phyloP scores from a whole-genome alignment of 805 yeast genomes.

The Maudiozyma saulgeensis region DNA sequence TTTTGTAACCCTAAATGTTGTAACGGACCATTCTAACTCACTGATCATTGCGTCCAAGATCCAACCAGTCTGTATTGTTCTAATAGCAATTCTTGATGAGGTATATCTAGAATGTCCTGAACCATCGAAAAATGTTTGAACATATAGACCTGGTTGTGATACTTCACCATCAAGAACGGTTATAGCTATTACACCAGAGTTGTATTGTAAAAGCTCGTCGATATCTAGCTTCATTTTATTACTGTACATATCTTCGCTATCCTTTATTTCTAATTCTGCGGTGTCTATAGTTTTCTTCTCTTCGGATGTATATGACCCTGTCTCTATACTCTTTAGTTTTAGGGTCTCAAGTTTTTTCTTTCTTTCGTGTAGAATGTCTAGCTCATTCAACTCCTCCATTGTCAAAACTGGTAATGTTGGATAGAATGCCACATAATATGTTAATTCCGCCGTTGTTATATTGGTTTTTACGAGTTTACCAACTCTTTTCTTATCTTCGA shows the following conservation, averaged over 20 bases:
- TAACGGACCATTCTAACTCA: slow-evolving; percentile 63
- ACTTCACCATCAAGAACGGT: slow-evolving; percentile 49
- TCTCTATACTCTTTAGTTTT: slow-evolving; percentile 22
- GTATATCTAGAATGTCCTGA: slow-evolving; percentile 51
- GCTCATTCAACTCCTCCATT: slow-evolving; percentile 55
- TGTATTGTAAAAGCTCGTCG: slow-evolving; percentile 44
- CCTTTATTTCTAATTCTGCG: slow-evolving; percentile 21
- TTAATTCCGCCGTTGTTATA: slow-evolving; percentile 68
- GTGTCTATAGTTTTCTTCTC: slow-evolving; percentile 20
- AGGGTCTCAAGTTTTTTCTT: slow-evolving; percentile 25
- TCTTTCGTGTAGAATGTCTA: slow-evolving; percentile 32
- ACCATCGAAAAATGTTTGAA: slow-evolving; percentile 69
- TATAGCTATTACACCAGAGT: slow-evolving; percentile 64
- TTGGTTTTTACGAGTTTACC: slow-evolving; percentile 57
- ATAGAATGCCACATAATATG: slow-evolving; percentile 65
- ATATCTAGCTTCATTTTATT: slow-evolving; percentile 42
- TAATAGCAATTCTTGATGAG: slow-evolving; percentile 36
- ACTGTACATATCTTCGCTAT: slow-evolving; percentile 30
- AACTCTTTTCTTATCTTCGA: slow-evolving; percentile 44
- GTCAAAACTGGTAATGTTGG: slow-evolving; percentile 68
- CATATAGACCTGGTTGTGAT: slow-evolving; percentile 43
- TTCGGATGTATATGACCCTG: slow-evolving; percentile 17
- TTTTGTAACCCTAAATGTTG: slow-evolving; percentile 48
- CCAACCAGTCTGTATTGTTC: slow-evolving; percentile 29
- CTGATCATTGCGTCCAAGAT: slow-evolving; percentile 61